Evolutionary conservation across 176 grass and related monocot species (phyloP), one percentile per base, ranked within the genome.

Genomic region (Oryza meridionalis): DNA sequence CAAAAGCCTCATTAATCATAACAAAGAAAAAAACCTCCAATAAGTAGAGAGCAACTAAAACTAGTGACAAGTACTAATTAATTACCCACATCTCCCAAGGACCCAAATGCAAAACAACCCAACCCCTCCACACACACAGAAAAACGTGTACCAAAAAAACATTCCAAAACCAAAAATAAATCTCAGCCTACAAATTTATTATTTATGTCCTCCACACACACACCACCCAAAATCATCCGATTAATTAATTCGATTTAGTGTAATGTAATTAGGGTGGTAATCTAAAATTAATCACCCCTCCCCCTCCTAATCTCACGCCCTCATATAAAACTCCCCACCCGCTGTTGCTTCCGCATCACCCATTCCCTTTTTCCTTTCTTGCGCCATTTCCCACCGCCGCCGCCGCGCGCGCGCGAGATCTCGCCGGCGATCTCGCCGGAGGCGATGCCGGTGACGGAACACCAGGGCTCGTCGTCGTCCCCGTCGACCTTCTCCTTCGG

Each of bases 361-460:
- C 74, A 22, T 70, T 65, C 76, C 46, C 67, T 59, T 61, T 40
- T 40, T 5, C 19, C 19, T 58, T n/a, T 0, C 19, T n/a, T 58
- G 49, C 53, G 17, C 53, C 19, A 21, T 58, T 58, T 31, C 29
- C 19, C 35, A 35, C 33, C 33, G 33, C 33, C 33, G 33, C 33
- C 51, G 1, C 21, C 55, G 19, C 2, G 12, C 45, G 17, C 13
- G 62, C 81, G 15, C 75, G n/a, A 74, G 84, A 82, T 86, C 72
- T 37, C 64, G 22, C 35, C 47, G 76, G 65, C 51, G 74, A 73
- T 80, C 70, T 67, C 63, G 77, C 68, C 17, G 61, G 86, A 72
- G 76, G 87, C 62, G 82, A 97, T 97, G 95, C 95, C 95, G 82
- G 84, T 88, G 17, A 92, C 90, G 70, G 94, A 97, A 32, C 91